Percentiles rank a stretch among this genome's conserved stretches.
These are phyloP conservation scores for Sphagnum tenellum DNA, from an alignment of 225 moss, liverwort and hornwort genomes.

Conservation along the genomic window DNA sequence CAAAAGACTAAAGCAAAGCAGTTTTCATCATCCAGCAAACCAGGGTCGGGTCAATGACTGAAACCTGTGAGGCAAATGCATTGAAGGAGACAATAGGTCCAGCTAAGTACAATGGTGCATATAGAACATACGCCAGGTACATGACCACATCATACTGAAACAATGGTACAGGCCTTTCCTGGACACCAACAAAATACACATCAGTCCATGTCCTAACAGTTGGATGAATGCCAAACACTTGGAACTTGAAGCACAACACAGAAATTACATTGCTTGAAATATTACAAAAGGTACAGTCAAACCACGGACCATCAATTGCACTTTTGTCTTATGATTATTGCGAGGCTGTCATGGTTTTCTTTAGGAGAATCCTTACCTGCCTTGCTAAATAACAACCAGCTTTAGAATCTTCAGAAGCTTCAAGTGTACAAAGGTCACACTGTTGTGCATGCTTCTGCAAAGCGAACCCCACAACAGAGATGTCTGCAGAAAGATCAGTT, in stretches of 20 bases:
- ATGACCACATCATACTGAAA: slow-evolving; percentile 67
- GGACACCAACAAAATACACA: slow-evolving; percentile 8
- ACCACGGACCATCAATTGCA: no score
- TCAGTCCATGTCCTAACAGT: no score
- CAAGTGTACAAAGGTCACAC: slow-evolving; percentile 36
- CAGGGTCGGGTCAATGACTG: no score
- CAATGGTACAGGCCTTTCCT: slow-evolving; percentile 58
- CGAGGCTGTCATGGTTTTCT: no score
- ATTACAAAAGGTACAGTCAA: no score
- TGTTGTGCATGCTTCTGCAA: slow-evolving; percentile 33
- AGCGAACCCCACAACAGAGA: neutral
- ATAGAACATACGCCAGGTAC: slow-evolving; percentile 79
- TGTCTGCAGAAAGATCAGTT: slow-evolving; percentile 19
- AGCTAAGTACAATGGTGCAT: slow-evolving; percentile 91
- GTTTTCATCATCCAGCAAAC: no score
- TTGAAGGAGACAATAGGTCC: slow-evolving; percentile 92
- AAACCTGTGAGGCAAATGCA: slow-evolving; percentile 92
- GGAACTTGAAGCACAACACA: no score
- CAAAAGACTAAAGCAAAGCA: neutral
- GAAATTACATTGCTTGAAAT: no score
- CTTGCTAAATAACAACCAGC: neutral
- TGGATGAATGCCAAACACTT: no score
- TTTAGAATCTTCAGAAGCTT: slow-evolving; percentile 29
- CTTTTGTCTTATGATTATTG: no score
- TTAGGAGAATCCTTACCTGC: no score